phyloP scores from a whole-genome alignment of 31 red algal genomes.

The Asparagopsis taxiformis region DNA sequence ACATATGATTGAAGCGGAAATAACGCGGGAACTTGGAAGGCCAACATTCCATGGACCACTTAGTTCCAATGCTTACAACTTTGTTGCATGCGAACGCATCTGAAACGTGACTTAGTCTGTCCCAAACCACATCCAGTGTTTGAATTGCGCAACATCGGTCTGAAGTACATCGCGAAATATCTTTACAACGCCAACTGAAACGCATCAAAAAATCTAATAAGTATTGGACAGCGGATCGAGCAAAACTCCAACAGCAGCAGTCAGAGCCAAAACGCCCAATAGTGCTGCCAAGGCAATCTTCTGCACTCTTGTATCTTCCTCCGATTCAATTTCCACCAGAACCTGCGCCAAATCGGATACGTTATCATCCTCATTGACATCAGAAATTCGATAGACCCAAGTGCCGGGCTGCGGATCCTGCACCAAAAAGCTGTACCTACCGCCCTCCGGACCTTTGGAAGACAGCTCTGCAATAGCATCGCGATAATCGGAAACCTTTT shows the following conservation, averaged over 20 bases:
- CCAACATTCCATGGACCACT: too few species aligned
- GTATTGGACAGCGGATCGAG: slow-evolving; percentile 65
- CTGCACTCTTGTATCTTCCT: slow-evolving; percentile 44
- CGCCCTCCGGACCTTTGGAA: slow-evolving; percentile 83
- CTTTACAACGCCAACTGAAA: not conserved
- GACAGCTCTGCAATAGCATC: slow-evolving; percentile 55
- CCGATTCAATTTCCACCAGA: slow-evolving; percentile 65
- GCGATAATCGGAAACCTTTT: slow-evolving; percentile 81
- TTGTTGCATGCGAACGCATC: too few species aligned
- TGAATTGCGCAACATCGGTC: too few species aligned
- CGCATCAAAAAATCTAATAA: not conserved
- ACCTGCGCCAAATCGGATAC: slow-evolving; percentile 82
- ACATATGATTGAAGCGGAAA: too few species aligned
- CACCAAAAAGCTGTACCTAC: slow-evolving; percentile 76
- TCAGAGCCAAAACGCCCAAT: slow-evolving; percentile 26
- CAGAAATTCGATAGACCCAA: slow-evolving; percentile 95
- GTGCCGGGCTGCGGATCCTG: slow-evolving; percentile 48
- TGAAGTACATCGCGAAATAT: too few species aligned
- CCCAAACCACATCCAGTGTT: too few species aligned
- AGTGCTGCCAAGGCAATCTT: slow-evolving; percentile 55
- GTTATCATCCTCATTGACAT: slow-evolving; percentile 66
- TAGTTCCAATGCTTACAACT: too few species aligned
- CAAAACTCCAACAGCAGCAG: slow-evolving; percentile 35
- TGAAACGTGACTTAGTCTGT: too few species aligned
- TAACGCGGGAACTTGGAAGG: too few species aligned